Evolutionary conservation across 2,329 filamentous ascomycete species (phyloP), one percentile per base, ranked within the genome.

Genomic region (Botryotinia convoluta): DNA sequence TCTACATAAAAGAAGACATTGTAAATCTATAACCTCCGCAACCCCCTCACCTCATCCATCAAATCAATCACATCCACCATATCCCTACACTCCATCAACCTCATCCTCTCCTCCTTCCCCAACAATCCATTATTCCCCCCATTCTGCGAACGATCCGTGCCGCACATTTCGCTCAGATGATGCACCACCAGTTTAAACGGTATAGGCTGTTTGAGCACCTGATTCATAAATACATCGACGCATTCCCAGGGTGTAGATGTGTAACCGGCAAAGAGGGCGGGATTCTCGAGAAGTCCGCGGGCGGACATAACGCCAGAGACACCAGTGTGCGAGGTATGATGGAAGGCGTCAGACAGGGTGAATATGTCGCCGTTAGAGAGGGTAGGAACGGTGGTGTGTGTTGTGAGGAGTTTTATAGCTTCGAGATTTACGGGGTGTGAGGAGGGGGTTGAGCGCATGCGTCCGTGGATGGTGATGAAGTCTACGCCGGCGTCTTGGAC

Each of bases 291-390:
- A 4, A 93, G 84, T 14, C 90, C 91, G 65, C 91, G 86, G 12
- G 91, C 91, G 32, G 91, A 89, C 91, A 93, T 93, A 72, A 93
- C 87, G 51, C 91, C 89, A 5, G 69, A 29, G 0, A 85, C 87
- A 59, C 85, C 82, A 44, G 80, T 73, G 3, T 74, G 7, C 3
- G 37, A n/a, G 2, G 60, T 62, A n/a, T 62, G 60, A 4, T 62
- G 22, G 6, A 39, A 61, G 0, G 75, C 77, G 71, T 76, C 73
- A 0, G 64, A 39, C 3, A 91, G 83, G 44, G 88, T 86, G 77
- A 91, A 92, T 32, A 92, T 87, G 77, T 93, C 91, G 26, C 91
- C 91, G n/a, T 91, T 92, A 4, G 91, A 86, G 10, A 93, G 35
- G 14, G 60, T 62, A 1, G 60, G 60, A 0, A 62, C 60, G 3